A percentile compares a stretch with the other conserved stretches of the same genome.
These are phyloP conservation scores for Melampsora americana DNA, from an alignment of 1,284 basidiomycete genomes.

Conservation along the genomic window DNA sequence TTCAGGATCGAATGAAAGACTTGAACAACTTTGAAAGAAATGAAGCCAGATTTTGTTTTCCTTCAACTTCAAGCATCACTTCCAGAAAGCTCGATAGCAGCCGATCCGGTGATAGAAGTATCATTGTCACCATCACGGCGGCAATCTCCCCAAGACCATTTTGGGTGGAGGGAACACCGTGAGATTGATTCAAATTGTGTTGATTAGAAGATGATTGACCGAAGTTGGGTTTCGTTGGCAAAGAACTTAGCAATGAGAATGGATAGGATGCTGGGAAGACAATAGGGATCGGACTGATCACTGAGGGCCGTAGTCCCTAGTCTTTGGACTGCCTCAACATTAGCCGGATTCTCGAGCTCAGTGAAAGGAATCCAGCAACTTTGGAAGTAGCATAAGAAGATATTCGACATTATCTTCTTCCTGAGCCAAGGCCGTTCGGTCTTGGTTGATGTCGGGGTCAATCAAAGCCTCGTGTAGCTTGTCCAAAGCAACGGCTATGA, in stretches of 20 bases:
- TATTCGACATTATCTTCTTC: conserved; percentile 94
- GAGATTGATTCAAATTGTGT: conserved; percentile 44
- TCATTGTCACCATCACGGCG: conserved; percentile 75
- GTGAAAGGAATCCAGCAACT: conserved; percentile 80
- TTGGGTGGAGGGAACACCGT: conserved; percentile 60
- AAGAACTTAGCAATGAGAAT: conserved; percentile 74
- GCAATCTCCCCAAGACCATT: conserved; percentile 78
- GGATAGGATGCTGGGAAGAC: conserved; percentile 92
- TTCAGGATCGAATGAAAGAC: conserved; percentile 77
- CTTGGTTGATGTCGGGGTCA: conserved; percentile 64
- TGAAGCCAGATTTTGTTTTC: conserved; percentile 68
- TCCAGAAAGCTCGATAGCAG: conserved; percentile 76
- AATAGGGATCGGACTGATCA: conserved; percentile 67
- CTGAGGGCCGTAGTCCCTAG: conserved; percentile 64
- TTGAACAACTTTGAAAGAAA: conserved; percentile 76
- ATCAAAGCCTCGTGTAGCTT: conserved; percentile 78
- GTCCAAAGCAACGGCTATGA: conserved; percentile 78
- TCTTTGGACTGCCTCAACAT: conserved; percentile 68
- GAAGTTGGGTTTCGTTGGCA: conserved; percentile 55
- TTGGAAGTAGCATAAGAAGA: conserved; percentile 77
- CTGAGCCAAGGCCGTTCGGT: conserved; percentile 65
- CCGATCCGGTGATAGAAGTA: conserved; percentile 73
- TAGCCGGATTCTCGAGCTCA: conserved; percentile 70
- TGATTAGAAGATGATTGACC: conserved; percentile 51
- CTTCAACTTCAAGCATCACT: conserved; percentile 77